phyloP scores from a whole-genome alignment of 371 early-diverging fungal species.

The Syncephalastrum racemosum region DNA sequence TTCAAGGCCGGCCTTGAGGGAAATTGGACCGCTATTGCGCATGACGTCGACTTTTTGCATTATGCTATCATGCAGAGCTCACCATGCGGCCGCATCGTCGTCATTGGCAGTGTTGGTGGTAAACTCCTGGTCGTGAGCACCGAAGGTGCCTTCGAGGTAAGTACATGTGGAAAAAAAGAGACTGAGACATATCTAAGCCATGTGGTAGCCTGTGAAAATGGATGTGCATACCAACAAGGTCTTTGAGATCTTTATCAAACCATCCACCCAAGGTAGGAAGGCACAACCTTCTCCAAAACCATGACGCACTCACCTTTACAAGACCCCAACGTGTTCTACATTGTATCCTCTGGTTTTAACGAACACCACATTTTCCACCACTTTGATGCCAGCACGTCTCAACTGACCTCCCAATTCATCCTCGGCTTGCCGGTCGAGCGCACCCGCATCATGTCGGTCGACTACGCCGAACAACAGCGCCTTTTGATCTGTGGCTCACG shows the following conservation, averaged over 20 bases:
- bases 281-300: conserved; percentile 12
- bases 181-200: neutral
- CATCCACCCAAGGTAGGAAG: conserved; percentile 18
- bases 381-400: conserved; percentile 20
- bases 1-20: conserved; percentile 32
- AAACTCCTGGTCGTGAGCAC: conserved; percentile 56
- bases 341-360: conserved; percentile 45
- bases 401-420: conserved; percentile 19
- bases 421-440: conserved; percentile 45
- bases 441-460: conserved; percentile 51
- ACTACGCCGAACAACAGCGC: conserved; percentile 38
- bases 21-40: conserved; percentile 38
- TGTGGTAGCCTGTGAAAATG: conserved; percentile 38
- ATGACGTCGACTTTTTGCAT: conserved; percentile 38
- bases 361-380: conserved; percentile 40
- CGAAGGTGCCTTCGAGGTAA: conserved; percentile 43
- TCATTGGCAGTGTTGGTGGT: conserved; percentile 60
- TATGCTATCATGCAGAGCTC: conserved; percentile 64
- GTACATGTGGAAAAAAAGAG: neutral
- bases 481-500: conserved; percentile 61
- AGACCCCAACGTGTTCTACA: conserved; percentile 40
- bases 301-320: conserved; percentile 1
- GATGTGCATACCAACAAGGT: conserved; percentile 50
- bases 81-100: conserved; percentile 54
- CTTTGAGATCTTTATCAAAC: conserved; percentile 46